Evolutionary conservation across 176 grass and related monocot genomes (phyloP).

Genomic region (Metroxylon sagu): DNA sequence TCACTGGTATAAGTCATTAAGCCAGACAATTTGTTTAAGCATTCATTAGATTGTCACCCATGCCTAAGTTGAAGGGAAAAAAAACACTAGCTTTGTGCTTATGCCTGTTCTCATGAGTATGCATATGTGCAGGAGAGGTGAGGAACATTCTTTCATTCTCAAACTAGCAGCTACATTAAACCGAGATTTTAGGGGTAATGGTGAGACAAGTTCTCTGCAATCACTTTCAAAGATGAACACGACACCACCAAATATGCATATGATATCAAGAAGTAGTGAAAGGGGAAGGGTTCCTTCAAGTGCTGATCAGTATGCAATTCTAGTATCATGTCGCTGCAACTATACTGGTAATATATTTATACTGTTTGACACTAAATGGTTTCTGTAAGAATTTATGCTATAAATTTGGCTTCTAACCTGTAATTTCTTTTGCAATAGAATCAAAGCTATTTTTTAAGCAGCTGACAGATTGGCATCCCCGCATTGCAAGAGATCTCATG

Average conservation of each 20-base stretch:
- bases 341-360: conserved; percentile 54
- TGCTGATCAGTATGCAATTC: conserved; percentile 71
- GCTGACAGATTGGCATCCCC: conserved; percentile 68
- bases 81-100: too few species aligned
- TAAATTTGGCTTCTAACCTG: conserved; percentile 1
- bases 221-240: conserved; percentile 26
- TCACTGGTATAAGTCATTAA: too few species aligned
- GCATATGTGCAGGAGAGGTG: conserved; percentile 57
- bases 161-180: conserved; percentile 56
- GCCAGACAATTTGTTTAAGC: too few species aligned
- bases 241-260: conserved; percentile 29
- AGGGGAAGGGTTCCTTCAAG: conserved; percentile 17
- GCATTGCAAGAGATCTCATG: conserved; percentile 81
- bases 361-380: conserved; percentile 3
- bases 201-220: conserved; percentile 31
- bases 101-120: background rate
- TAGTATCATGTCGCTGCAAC: conserved; percentile 88
- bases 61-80: background rate
- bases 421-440: conserved; percentile 41
- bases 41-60: too few species aligned
- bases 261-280: conserved; percentile 33
- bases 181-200: conserved; percentile 35
- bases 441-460: conserved; percentile 98
- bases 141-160: conserved; percentile 97
- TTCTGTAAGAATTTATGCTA: conserved; percentile 1